These are phyloP conservation scores for Heliocybe sulcata DNA, from an alignment of 1,284 basidiomycete genomes.

Conservation along the genomic window DNA sequence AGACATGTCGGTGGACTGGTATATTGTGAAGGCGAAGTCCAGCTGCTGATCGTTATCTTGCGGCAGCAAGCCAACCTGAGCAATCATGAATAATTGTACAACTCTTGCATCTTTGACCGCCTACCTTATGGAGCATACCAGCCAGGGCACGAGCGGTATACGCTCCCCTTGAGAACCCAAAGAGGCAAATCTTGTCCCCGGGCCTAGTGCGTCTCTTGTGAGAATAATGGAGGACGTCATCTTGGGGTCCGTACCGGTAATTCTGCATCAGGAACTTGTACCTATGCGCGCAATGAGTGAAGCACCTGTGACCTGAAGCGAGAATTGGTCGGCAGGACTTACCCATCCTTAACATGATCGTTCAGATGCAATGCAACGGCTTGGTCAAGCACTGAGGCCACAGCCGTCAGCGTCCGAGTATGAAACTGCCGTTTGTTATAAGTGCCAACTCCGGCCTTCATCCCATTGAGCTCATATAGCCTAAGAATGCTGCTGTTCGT, in stretches of 20 bases:
- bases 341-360: constrained; percentile 9
- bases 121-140: constrained; percentile 15
- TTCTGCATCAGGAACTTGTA: constrained; percentile 64
- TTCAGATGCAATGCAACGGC: constrained; percentile 35
- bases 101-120: constrained; percentile 44
- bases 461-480: background rate
- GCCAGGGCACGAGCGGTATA: constrained; percentile 13
- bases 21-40: constrained; percentile 52
- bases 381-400: constrained; percentile 35
- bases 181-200: constrained; percentile 46
- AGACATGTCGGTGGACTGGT: constrained; percentile 31
- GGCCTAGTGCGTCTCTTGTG: constrained; percentile 23
- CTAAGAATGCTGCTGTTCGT: background rate
- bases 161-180: constrained; percentile 35
- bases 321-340: background rate
- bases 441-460: constrained; percentile 41
- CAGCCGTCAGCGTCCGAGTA: constrained; percentile 27
- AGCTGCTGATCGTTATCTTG: constrained; percentile 45
- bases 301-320: constrained; percentile 33
- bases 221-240: background rate
- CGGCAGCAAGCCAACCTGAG: constrained; percentile 43
- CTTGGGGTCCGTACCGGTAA: constrained; percentile 23
- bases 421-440: constrained; percentile 35
- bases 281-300: constrained; percentile 51
- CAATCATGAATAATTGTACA: constrained; percentile 24